Evolutionary conservation across 1,284 basidiomycete genomes (phyloP), one percentile per base, ranked within the genome.

Genomic region (Amylostereum chailletii): DNA sequence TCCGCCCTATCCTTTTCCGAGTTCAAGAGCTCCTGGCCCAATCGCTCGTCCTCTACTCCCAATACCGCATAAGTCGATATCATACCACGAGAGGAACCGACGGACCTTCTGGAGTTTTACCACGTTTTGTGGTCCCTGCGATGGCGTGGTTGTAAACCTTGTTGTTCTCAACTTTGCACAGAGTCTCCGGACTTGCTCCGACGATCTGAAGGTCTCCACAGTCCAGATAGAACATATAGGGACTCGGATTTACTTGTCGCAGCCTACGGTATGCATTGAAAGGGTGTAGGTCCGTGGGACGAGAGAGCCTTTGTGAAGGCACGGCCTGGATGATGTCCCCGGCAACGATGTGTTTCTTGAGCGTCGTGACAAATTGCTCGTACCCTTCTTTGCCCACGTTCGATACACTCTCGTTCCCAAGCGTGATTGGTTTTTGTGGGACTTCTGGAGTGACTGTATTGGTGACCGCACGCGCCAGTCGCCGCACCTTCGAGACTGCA

Each of bases 251-350:
- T 54, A 98, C 79, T 59, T 94, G 86, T 45, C 96, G 83, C 42
- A 99, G 74, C 52, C 93, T 89, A 29, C 96, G 79, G 66, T 94
- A 97, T 9, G 88, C 92, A 71, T 99, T 99, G 76, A 99, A 99
- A 0, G 96, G 94, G 66, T 99, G 94, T 32, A 99, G 72, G 26
- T 78, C 67, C 0, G 96, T 99, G 48, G 86, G 86, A 38, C 92
- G 79, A 11, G 86, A 74, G 37, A 99, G 73, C 11, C 95, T 77
- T 65, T 99, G 96, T 11, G 90, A 94, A 1, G 96, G 96, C 5
- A 99, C 96, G 2, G 96, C 96, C 68, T 99, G 96, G 61, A 99
- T 99, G 62, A 99, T 98, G 68, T 99, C 93, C 38, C 96, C 96
- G 45, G 88, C 87, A 53, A 97, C 76, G 51, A 99, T 97, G 63